These are phyloP conservation scores for Botrytis fragariae DNA, from an alignment of 2,329 filamentous ascomycete species.

Conservation along the genomic window DNA sequence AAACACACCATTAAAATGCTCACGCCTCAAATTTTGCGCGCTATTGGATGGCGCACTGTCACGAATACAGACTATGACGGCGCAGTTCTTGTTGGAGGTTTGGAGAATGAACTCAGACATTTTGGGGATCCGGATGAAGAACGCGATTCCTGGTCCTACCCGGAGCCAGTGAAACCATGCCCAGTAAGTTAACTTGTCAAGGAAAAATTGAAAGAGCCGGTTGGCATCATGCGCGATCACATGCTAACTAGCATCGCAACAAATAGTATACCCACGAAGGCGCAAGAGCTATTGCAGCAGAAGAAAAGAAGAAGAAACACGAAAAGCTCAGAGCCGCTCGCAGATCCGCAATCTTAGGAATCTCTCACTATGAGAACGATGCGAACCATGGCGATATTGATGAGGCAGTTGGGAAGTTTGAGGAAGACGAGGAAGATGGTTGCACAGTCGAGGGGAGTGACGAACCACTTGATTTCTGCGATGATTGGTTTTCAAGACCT, in stretches of 20 bases:
- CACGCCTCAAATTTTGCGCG: neutral
- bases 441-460: neutral
- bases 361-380: neutral
- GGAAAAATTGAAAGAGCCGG: neutral
- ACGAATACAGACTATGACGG: constrained; percentile 7
- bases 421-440: neutral
- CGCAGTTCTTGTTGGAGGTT: constrained; percentile 6
- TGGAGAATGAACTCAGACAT: constrained; percentile 8
- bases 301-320: neutral
- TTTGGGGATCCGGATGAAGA: constrained; percentile 12
- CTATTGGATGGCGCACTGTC: neutral
- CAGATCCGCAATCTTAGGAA: neutral
- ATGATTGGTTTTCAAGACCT: constrained; percentile 4
- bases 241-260: neutral
- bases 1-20: neutral
- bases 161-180: neutral
- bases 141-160: neutral
- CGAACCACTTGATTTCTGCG: neutral
- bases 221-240: too few relatives aligned
- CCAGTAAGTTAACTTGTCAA: neutral
- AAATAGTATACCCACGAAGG: constrained; percentile 1
- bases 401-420: neutral
- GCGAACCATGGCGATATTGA: neutral
- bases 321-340: neutral
- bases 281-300: constrained; percentile 1